Evolutionary conservation across 2,329 filamentous ascomycete species (phyloP).

Genomic region (Colletotrichum lupini): DNA sequence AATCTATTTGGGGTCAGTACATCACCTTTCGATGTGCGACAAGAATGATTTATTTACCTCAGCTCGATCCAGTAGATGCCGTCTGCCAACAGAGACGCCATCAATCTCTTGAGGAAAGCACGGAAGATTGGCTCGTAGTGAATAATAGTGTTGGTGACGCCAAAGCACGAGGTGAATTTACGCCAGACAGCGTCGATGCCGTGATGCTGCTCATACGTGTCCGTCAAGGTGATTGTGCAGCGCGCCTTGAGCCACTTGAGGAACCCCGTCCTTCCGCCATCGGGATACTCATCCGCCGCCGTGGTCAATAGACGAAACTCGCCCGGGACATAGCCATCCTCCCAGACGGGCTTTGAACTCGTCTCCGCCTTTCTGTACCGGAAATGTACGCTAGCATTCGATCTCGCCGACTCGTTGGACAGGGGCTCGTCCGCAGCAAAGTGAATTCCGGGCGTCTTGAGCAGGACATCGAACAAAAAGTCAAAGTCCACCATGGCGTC

Average conservation of each 20-base stretch:
- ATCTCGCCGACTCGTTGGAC: constrained; percentile 58
- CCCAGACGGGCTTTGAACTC: constrained; percentile 65
- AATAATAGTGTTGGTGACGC: constrained; percentile 74
- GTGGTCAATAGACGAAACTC: constrained; percentile 62
- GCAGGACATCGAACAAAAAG: constrained; percentile 74
- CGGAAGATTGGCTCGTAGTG: constrained; percentile 88
- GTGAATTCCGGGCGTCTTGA: constrained; percentile 76
- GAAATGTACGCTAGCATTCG: constrained; percentile 68
- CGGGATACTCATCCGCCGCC: constrained; percentile 77
- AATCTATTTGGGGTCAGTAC: constrained; percentile 51
- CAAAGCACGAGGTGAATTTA: constrained; percentile 77
- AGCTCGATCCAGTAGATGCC: constrained; percentile 83
- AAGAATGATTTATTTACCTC: constrained; percentile 43
- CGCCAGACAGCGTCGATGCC: constrained; percentile 83
- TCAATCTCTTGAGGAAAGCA: constrained; percentile 73
- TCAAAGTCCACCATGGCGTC: constrained; percentile 86
- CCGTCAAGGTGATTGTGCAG: constrained; percentile 74
- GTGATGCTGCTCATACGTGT: constrained; percentile 79
- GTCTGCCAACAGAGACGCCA: constrained; percentile 75
- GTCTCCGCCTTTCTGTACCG: constrained; percentile 56
- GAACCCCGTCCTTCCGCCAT: constrained; percentile 74
- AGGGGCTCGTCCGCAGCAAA: constrained; percentile 67
- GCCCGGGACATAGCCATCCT: constrained; percentile 64
- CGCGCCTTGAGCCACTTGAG: constrained; percentile 76
- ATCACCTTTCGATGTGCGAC: too few species aligned